These are phyloP conservation scores for Abrus pulchellus DNA, from an alignment of 306 rosid species.

Conservation along the genomic window DNA sequence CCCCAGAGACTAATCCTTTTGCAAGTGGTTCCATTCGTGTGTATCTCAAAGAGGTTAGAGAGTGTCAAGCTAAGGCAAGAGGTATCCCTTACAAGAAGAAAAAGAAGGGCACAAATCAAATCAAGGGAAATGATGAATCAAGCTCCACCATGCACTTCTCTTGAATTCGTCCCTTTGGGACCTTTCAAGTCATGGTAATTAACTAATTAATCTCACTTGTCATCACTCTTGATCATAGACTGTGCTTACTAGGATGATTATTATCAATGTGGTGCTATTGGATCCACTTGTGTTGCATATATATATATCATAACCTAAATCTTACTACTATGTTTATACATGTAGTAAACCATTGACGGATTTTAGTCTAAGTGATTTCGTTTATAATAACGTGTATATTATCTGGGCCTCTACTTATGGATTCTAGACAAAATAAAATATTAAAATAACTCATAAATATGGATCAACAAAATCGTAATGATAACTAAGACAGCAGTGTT, in stretches of 20 bases:
- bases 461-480: neutral
- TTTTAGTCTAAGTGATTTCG: no score
- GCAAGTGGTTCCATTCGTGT: conserved; percentile 87
- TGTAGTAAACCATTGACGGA: neutral
- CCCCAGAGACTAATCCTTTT: conserved; percentile 87
- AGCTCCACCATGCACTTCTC: conserved; percentile 64
- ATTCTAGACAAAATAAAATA: neutral
- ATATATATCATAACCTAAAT: neutral
- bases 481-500: neutral
- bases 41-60: conserved; percentile 89
- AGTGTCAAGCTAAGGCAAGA: conserved; percentile 95
- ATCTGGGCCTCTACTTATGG: neutral
- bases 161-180: conserved; percentile 42
- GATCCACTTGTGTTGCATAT: neutral
- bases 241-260: conserved; percentile 12
- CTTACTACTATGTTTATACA: neutral
- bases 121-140: conserved; percentile 63
- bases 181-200: conserved; percentile 53
- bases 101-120: conserved; percentile 71
- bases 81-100: conserved; percentile 99
- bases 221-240: neutral
- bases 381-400: neutral
- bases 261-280: conserved; percentile 15
- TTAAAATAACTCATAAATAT: neutral
- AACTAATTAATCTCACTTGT: neutral